A percentile compares a stretch with the other conserved stretches of the same genome.
These are phyloP conservation scores for Arthromyces matolae DNA, from an alignment of 768 basidiomycete genomes.

Conservation along the genomic window DNA sequence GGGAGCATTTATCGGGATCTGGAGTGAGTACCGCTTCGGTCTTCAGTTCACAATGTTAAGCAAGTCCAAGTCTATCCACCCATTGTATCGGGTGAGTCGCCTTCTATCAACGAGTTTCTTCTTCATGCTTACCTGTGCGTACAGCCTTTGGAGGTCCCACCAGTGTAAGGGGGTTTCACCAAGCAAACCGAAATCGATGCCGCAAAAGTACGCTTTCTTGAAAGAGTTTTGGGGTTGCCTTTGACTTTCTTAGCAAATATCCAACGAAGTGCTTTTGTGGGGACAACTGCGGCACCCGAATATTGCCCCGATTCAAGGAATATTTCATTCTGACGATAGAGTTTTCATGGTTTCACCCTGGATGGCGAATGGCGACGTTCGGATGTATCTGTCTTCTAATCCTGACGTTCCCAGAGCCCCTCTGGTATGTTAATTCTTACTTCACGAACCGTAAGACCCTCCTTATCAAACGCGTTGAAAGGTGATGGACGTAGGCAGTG, in stretches of 20 bases:
- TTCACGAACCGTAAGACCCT: no score
- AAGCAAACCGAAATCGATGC: no score
- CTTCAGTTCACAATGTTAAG: not conserved
- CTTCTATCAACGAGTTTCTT: no score
- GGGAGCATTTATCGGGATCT: slow-evolving; percentile 81
- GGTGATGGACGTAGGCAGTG: not conserved
- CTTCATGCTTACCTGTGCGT: no score
- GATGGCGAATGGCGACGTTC: not conserved
- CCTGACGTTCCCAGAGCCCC: not conserved
- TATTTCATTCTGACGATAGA: not conserved
- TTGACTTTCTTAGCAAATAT: not conserved
- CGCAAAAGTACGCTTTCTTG: no score
- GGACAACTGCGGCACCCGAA: not conserved
- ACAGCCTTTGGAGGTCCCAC: no score
- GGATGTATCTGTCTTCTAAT: not conserved
- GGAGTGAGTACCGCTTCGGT: slow-evolving; percentile 44
- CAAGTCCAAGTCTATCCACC: slow-evolving; percentile 51
- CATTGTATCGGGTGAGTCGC: slow-evolving; percentile 50
- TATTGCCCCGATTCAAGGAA: not conserved
- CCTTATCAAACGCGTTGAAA: not conserved
- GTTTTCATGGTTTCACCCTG: not conserved
- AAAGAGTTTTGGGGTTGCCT: no score
- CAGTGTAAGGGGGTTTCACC: no score
- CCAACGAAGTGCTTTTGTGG: not conserved
- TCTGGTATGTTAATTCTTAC: not conserved